Percentiles rank a stretch among this genome's conserved stretches.
These are phyloP conservation scores for Solanum sparsipilum DNA, from an alignment of 257 asterid species.

Conservation along the genomic window DNA sequence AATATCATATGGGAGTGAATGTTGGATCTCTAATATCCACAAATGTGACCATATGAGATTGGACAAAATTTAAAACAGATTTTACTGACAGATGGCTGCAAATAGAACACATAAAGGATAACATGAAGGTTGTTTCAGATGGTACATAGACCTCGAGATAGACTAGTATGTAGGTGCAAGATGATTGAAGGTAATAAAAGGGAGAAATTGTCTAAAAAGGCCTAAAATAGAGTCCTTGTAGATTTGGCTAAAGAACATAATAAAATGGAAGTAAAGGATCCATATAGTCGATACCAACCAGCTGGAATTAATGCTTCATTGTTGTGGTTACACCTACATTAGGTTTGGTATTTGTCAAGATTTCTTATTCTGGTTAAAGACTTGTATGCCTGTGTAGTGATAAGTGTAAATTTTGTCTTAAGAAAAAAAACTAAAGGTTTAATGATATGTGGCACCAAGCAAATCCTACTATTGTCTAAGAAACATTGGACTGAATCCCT, in stretches of 20 bases:
- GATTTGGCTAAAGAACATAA: neutral
- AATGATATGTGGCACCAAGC: neutral
- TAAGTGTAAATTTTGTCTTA: neutral
- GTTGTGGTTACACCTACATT: neutral
- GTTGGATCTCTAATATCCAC: neutral
- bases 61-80: neutral
- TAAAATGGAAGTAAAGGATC: neutral
- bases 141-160: neutral
- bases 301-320: neutral
- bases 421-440: neutral
- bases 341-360: neutral
- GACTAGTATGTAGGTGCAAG: neutral
- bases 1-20: neutral
- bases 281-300: neutral
- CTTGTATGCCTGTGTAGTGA: neutral
- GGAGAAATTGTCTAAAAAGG: neutral
- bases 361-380: neutral
- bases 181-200: neutral
- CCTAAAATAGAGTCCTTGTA: neutral
- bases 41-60: neutral
- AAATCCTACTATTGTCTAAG: neutral
- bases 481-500: neutral
- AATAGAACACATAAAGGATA: neutral
- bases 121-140: neutral
- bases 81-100: neutral